phyloP scores from a whole-genome alignment of 768 basidiomycete species.

The Termitomyces bulborhizus region DNA sequence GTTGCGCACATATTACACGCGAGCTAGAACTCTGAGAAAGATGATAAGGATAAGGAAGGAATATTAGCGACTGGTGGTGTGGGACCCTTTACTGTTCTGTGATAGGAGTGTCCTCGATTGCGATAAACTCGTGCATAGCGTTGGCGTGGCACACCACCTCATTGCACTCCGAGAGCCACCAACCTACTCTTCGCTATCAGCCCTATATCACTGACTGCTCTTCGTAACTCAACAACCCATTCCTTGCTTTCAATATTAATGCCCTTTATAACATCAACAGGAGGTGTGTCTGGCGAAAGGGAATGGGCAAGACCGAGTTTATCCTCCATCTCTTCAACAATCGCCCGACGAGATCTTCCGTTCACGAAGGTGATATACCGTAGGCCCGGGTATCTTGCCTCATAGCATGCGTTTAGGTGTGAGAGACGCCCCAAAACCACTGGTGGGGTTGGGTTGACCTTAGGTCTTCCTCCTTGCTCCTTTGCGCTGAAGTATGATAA shows the following conservation, averaged over 20 bases:
- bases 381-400: slow-evolving; percentile 63
- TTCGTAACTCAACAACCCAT: slow-evolving; percentile 64
- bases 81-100: neutral
- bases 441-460: slow-evolving; percentile 52
- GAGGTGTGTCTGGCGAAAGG: slow-evolving; percentile 36
- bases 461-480: slow-evolving; percentile 60
- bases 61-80: too few species aligned
- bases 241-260: slow-evolving; percentile 32
- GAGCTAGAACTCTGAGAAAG: too few species aligned
- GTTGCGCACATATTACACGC: too few species aligned
- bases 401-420: slow-evolving; percentile 76
- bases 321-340: slow-evolving; percentile 78
- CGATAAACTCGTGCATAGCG: neutral
- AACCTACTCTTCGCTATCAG: slow-evolving; percentile 71
- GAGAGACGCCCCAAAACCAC: slow-evolving; percentile 67
- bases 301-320: slow-evolving; percentile 49
- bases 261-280: slow-evolving; percentile 27
- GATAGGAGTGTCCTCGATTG: slow-evolving; percentile 1
- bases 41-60: too few species aligned
- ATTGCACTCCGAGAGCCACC: slow-evolving; percentile 34
- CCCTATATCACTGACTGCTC: slow-evolving; percentile 72
- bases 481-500: slow-evolving; percentile 70
- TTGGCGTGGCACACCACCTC: slow-evolving; percentile 10
- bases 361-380: slow-evolving; percentile 93
- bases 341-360: slow-evolving; percentile 62